Evolutionary conservation across 805 yeast genomes (phyloP).

Genomic region (Alloascoidea hylecoeti): DNA sequence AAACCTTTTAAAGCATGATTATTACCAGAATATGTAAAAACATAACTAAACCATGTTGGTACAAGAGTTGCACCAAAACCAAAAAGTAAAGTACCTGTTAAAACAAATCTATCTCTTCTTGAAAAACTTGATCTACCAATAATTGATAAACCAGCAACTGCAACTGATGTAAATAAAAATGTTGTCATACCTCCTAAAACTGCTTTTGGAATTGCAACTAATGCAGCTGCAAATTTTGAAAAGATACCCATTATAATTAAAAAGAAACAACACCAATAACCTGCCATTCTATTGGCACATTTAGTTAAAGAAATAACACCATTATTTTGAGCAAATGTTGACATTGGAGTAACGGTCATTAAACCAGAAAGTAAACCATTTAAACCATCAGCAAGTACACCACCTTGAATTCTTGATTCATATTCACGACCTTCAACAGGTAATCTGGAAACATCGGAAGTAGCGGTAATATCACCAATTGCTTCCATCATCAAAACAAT

Average conservation of each 20-base stretch:
- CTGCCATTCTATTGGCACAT: constrained; percentile 33
- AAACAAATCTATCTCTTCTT: constrained; percentile 27
- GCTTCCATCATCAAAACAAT: constrained; percentile 32
- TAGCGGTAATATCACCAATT: constrained; percentile 32
- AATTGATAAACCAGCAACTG: constrained; percentile 43
- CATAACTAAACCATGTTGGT: constrained; percentile 22
- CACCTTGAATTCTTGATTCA: constrained; percentile 31
- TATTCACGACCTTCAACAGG: constrained; percentile 29
- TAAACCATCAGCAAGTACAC: constrained; percentile 28
- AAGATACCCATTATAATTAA: constrained; percentile 61
- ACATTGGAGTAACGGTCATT: constrained; percentile 29
- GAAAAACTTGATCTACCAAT: constrained; percentile 29
- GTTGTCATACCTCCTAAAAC: constrained; percentile 42
- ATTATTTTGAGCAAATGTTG: constrained; percentile 32
- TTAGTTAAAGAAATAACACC: constrained; percentile 32
- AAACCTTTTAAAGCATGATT: constrained; percentile 22
- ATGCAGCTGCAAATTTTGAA: constrained; percentile 58
- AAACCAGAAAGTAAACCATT: constrained; percentile 26
- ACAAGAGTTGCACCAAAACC: constrained; percentile 26
- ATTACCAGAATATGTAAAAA: constrained; percentile 24
- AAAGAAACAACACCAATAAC: constrained; percentile 56
- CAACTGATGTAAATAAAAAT: constrained; percentile 44
- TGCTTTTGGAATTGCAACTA: constrained; percentile 50
- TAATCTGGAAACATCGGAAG: constrained; percentile 30
- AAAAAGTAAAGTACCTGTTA: constrained; percentile 25